Base-by-base conservation (phyloP, 2,329 filamentous ascomycete genomes). In the Fusarium papillatum region DNA sequence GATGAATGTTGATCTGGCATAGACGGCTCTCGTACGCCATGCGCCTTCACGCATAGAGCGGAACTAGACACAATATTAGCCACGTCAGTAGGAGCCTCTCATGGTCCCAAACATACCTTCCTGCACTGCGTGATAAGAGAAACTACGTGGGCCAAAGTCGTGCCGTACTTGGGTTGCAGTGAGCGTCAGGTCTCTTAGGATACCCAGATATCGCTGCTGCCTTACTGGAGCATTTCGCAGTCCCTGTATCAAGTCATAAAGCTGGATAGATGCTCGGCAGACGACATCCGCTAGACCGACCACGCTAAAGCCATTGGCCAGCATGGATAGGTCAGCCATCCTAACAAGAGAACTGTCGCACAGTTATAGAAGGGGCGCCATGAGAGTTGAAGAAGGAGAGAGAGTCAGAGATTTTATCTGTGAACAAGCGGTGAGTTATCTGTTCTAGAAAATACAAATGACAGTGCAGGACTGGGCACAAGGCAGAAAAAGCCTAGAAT, bases 31-130 rank as follows among this genome's bases (percentile, higher is more conserved):
- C 11, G 36, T 41, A 14, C 36, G 59, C 59, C 59, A 61, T 11
- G 7, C 16, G 36, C 59, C 59, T n/a, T 61, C 22, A 4, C 59
- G 59, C 59, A 43, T 31, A 1, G 36, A 29, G 11, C 59, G 59
- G 7, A 61, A 41, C 59, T 61, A 13, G 2, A n/a, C 36, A 41
- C 31, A 6, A 5, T 2, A 17, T 61, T 39, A 61, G 59, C 7
- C 5, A 0, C 2, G 7, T 19, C 0, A 14, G 26, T n/a, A 19
- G 1, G 19, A 4, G 2, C 0, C 9, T 24, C 38, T 6, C 3
- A 2, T 4, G 14, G 24, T 5, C 17, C 5, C 36, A 43, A 61
- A n/a, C 59, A 43, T 31, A 43, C 59, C 36, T 61, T 61, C n/a
- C 16, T 39, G 2, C 36, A 39, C 4, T 61, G 38, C 2, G 59